Evolutionary conservation across 106 monocot species (phyloP).

Genomic region (Platanthera zijinensis): DNA sequence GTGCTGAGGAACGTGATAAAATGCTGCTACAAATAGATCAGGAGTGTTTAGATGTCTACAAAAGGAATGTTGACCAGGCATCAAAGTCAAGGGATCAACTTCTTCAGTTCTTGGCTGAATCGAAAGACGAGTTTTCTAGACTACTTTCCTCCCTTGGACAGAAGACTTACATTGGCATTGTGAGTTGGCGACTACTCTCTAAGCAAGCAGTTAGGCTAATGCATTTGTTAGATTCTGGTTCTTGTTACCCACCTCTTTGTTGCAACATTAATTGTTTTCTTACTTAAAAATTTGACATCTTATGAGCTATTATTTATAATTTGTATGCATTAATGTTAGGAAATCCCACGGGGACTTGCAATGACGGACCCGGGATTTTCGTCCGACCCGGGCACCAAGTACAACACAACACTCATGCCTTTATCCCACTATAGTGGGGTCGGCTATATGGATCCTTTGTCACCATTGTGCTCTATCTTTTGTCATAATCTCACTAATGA

Average conservation of each 20-base stretch:
- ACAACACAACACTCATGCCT: too few relatives aligned
- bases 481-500: too few relatives aligned
- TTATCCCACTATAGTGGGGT: too few relatives aligned
- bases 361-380: too few relatives aligned
- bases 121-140: constrained; percentile 57
- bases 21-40: constrained; percentile 87
- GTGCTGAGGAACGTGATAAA: constrained; percentile 80
- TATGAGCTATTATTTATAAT: neutral
- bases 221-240: neutral
- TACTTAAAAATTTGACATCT: neutral
- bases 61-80: constrained; percentile 85
- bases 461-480: too few relatives aligned
- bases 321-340: neutral
- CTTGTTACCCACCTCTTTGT: neutral
- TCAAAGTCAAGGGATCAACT: constrained; percentile 70
- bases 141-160: constrained; percentile 85
- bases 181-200: constrained; percentile 28
- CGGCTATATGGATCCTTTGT: too few relatives aligned
- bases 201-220: neutral
- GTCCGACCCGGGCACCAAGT: too few relatives aligned
- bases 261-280: neutral
- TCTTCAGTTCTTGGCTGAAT: constrained; percentile 77
- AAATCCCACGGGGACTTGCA: neutral
- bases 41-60: constrained; percentile 96
- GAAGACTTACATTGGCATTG: constrained; percentile 42